Base-by-base conservation (phyloP, 2,329 filamentous ascomycete genomes). In the Xylariales sp. region DNA sequence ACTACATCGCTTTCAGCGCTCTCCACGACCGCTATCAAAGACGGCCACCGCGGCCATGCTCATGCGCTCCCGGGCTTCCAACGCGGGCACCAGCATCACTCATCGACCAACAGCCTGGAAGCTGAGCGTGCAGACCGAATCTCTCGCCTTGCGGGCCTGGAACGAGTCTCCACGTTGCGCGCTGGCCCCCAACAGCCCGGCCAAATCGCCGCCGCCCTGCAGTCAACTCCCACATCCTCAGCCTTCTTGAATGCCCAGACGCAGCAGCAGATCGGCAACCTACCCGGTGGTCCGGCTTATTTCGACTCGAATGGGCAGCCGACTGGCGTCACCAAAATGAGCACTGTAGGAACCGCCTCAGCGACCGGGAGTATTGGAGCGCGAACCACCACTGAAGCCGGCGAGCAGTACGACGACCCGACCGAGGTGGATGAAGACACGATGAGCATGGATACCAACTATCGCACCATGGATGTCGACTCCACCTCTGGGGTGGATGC, bases 81-180 rank as follows among this genome's bases (percentile, higher is more conserved):
- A 29, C 78, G 79, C 35, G 68, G 76, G 52, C 67, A 81, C 59
- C 63, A 79, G 53, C 71, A 76, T 51, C 67, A 74, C 49, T 63
- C 78, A 6, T 84, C 81, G 15, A 77, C 78, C 38, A 84, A 78
- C 48, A 91, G 84, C 53, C 81, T 93, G 43, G 90, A 95, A 54
- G 89, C 89, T 46, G 90, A 95, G 62, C 88, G 90, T 50, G 89
- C 88, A 46, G 90, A 96, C 63, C 89, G 91, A 54, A 96, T 97
- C 62, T 95, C 89, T 29, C 89, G 91, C 35, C 81, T 96, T 16
- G 87, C 90, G 11, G 91, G 91, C n/a, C 78, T 96, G 25, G 89
- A 95, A 60, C 81, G 87, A 40, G 83, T 96, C 40, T 83, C 85
- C 13, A 86, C 88, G n/a, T 74, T 84, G 29, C 82, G 86, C 44